Conservation (phyloP, 306 rosid species). For the Pyrus pyrifolia region DNA sequence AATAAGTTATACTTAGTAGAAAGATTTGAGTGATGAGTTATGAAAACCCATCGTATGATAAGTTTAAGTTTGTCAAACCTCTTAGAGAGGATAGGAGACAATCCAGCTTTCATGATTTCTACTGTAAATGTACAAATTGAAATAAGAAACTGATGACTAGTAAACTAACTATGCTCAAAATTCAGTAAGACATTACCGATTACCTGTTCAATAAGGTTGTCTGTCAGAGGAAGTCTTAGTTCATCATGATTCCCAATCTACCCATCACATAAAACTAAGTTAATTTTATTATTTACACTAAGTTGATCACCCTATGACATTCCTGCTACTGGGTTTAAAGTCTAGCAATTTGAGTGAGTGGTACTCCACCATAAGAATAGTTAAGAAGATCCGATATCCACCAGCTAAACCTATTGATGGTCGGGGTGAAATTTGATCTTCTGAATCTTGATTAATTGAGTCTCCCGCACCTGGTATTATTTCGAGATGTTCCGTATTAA, state of each 20-base stretch:
- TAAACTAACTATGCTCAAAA: not conserved
- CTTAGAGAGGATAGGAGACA: not conserved
- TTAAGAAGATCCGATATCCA: not conserved
- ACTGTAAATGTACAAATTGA: not conserved
- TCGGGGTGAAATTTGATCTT: too few relatives aligned
- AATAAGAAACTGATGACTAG: not conserved
- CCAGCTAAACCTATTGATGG: too few relatives aligned
- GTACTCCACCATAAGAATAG: not conserved
- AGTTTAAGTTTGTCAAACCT: not conserved
- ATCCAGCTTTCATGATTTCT: not conserved
- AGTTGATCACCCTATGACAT: not conserved
- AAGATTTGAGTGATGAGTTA: not conserved
- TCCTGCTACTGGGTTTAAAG: not conserved
- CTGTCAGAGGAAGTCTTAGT: conserved; percentile 51
- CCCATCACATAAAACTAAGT: not conserved
- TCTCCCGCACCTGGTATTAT: too few relatives aligned
- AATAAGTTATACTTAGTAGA: not conserved
- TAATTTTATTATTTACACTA: not conserved
- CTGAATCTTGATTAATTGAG: too few relatives aligned
- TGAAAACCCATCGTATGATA: not conserved
- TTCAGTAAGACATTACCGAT: not conserved
- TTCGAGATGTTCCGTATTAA: not conserved
- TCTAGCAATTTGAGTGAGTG: not conserved
- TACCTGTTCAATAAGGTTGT: conserved; percentile 82
- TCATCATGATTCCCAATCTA: not conserved